Evolutionary conservation across 2,329 filamentous ascomycete species (phyloP).

Genomic region (Pestalotiopsis fici): DNA sequence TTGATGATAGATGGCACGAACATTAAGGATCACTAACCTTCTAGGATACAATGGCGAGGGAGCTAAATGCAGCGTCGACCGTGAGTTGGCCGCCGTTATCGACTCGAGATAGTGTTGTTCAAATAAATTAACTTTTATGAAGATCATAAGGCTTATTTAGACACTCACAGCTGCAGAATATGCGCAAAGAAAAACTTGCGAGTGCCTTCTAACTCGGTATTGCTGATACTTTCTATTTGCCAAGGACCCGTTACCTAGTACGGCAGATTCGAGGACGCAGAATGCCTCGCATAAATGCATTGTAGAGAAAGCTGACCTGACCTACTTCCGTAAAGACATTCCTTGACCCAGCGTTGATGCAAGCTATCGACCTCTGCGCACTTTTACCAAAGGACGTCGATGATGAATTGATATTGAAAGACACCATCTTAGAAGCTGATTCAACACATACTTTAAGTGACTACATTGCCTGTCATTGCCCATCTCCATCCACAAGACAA

Average conservation of each 20-base stretch:
- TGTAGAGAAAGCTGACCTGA: not conserved
- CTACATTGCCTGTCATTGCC: not conserved
- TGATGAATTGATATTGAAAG: not conserved
- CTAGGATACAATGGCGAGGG: too few relatives aligned
- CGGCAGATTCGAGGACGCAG: not conserved
- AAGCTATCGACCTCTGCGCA: not conserved
- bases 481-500: not conserved
- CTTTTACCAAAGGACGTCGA: not conserved
- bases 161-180: conserved; percentile 5
- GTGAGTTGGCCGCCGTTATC: too few relatives aligned
- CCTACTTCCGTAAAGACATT: not conserved
- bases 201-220: not conserved
- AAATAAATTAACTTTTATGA: too few relatives aligned
- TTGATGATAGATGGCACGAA: too few relatives aligned
- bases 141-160: not conserved
- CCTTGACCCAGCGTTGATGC: not conserved
- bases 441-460: not conserved
- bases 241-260: not conserved
- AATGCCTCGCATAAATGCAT: not conserved
- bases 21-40: too few relatives aligned
- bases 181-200: conserved; percentile 1
- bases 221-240: not conserved
- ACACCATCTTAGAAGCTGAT: not conserved
- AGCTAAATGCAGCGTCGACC: too few relatives aligned
- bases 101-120: too few relatives aligned